A percentile compares a stretch with the other conserved stretches of the same genome.
Evolutionary conservation across 2,329 filamentous ascomycete genomes (phyloP).

Genomic region (Chaetomiaceae sp.): DNA sequence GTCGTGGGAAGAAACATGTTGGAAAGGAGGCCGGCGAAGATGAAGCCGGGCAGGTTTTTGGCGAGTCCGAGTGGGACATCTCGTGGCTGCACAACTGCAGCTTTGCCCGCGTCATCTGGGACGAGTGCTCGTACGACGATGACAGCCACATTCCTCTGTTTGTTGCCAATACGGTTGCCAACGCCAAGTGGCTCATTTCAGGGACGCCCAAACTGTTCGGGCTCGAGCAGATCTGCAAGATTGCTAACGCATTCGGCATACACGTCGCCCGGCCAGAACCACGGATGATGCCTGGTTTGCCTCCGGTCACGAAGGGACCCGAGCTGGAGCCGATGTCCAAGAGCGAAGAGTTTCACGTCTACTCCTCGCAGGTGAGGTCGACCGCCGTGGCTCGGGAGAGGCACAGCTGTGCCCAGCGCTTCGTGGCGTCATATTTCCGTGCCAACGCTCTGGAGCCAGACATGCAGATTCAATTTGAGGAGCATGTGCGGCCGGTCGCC

Average conservation of each 20-base stretch:
- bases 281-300: conserved; percentile 31
- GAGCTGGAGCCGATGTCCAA: conserved; percentile 24
- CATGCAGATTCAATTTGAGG: neutral
- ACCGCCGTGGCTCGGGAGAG: conserved; percentile 31
- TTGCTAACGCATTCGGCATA: conserved; percentile 31
- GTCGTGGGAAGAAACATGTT: neutral
- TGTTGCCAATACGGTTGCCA: conserved; percentile 28
- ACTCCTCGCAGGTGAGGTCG: conserved; percentile 29
- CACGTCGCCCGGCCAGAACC: conserved; percentile 35
- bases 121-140: conserved; percentile 38
- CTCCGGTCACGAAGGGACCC: conserved; percentile 32
- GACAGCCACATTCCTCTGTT: conserved; percentile 27
- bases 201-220: conserved; percentile 36
- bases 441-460: conserved; percentile 32
- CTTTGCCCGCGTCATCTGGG: conserved; percentile 35
- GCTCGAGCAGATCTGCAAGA: conserved; percentile 32
- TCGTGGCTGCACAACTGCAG: conserved; percentile 33
- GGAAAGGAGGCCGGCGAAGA: neutral
- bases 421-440: conserved; percentile 54
- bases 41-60: neutral
- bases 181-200: conserved; percentile 39
- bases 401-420: conserved; percentile 39
- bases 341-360: conserved; percentile 31
- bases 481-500: conserved; percentile 4
- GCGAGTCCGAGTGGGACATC: conserved; percentile 4